These are phyloP conservation scores for Ogataea parapolymorpha DNA, from an alignment of 805 yeast species.

Conservation along the genomic window DNA sequence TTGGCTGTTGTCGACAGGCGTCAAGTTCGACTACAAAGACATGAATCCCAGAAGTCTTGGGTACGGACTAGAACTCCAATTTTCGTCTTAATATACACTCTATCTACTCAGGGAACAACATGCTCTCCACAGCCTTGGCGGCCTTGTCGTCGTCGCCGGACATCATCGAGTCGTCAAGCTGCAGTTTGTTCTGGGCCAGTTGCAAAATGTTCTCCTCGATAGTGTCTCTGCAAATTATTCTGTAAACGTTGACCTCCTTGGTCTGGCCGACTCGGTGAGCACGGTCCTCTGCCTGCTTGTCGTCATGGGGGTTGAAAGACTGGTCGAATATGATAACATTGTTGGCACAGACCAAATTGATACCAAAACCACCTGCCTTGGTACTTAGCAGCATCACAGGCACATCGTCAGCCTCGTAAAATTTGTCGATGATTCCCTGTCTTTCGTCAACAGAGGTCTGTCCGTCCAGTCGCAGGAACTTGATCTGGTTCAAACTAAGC, in stretches of 20 bases:
- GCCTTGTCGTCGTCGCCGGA: slow-evolving; percentile 50
- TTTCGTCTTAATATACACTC: slow-evolving; percentile 43
- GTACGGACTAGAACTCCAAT: slow-evolving; percentile 62
- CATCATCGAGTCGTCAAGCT: slow-evolving; percentile 68
- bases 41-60: slow-evolving; percentile 45
- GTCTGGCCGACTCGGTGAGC: slow-evolving; percentile 97
- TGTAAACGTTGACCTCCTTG: slow-evolving; percentile 65
- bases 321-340: slow-evolving; percentile 89
- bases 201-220: slow-evolving; percentile 87
- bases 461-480: slow-evolving; percentile 90
- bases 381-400: slow-evolving; percentile 89
- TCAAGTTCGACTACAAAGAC: slow-evolving; percentile 45
- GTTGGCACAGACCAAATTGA: slow-evolving; percentile 92
- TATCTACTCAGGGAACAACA: slow-evolving; percentile 36
- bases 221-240: slow-evolving; percentile 68
- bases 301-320: slow-evolving; percentile 97
- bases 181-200: slow-evolving; percentile 86
- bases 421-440: slow-evolving; percentile 86
- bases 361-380: slow-evolving; percentile 98
- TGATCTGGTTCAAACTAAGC: slow-evolving; percentile 57
- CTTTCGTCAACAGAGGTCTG: slow-evolving; percentile 88
- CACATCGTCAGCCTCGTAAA: slow-evolving; percentile 74
- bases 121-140: slow-evolving; percentile 47
- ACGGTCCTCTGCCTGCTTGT: slow-evolving; percentile 97
- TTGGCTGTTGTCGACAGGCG: slow-evolving; percentile 74